Evolutionary conservation across 73 alveolate genomes (phyloP).

Genomic region (Paraurostyla sp.): DNA sequence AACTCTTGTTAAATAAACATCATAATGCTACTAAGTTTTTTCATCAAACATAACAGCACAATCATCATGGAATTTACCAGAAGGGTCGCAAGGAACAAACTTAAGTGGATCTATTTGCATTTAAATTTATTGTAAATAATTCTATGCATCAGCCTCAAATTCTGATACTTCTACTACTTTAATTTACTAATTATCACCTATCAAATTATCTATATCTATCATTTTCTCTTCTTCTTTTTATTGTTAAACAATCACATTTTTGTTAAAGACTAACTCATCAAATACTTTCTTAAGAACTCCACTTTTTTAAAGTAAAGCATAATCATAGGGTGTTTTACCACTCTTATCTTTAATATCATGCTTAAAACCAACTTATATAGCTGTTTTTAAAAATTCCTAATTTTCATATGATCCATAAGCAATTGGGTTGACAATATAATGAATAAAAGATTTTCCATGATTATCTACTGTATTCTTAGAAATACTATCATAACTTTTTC

Average conservation of each 20-base stretch:
- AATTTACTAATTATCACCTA: conserved; percentile 22
- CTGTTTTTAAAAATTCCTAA: conserved; percentile 75
- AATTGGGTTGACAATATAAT: conserved; percentile 82
- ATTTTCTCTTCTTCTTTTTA: conserved; percentile 25
- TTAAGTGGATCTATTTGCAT: conserved; percentile 61
- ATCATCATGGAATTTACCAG: conserved; percentile 81
- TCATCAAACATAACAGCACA: conserved; percentile 84
- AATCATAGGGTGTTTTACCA: conserved; percentile 83
- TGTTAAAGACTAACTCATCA: background rate
- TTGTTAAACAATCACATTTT: background rate
- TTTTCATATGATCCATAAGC: conserved; percentile 94
- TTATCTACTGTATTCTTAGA: conserved; percentile 77
- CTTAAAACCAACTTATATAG: conserved; percentile 73
- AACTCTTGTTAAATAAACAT: conserved; percentile 63
- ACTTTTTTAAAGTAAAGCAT: conserved; percentile 78
- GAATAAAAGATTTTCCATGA: conserved; percentile 84
- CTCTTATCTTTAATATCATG: conserved; percentile 73
- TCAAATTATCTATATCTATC: conserved; percentile 24
- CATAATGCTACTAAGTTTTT: conserved; percentile 23
- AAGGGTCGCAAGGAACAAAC: conserved; percentile 80
- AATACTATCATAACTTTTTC: conserved; percentile 58
- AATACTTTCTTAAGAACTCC: conserved; percentile 78
- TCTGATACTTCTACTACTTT: conserved; percentile 58
- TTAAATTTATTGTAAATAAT: conserved; percentile 75
- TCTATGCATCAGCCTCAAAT: conserved; percentile 88